Base-by-base conservation (phyloP, 371 early-diverging fungal species). In the Chytridium lagenaria region DNA sequence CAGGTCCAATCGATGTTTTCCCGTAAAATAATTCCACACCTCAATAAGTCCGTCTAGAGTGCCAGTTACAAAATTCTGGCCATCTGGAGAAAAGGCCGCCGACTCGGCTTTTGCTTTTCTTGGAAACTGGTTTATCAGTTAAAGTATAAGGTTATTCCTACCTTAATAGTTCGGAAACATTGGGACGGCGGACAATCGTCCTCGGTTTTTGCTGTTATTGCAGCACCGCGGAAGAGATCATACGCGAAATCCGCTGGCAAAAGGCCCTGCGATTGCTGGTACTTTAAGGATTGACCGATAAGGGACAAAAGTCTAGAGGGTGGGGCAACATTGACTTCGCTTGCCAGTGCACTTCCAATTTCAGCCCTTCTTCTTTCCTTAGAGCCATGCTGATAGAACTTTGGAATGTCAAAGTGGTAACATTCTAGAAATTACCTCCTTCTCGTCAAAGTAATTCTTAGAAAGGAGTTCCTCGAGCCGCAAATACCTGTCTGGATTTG, bases 41-140 rank as follows among this genome's bases (percentile, higher is more conserved):
- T 98, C 97, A 65, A 98, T 92, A 71, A 96, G 92, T 0, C 98
- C 98, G 85, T 97, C 97, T 37, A 87, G 82, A 49, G 92, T 91
- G 23, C 98, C 98, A 15, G 96, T 96, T 1, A 88, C 95, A 12
- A 98, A 78, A 44, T 85, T 90, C 44, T 90, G 90, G 1, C 95
- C 95, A 61, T 92, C 90, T 0, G 92, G 89, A 0, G 95, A 93
- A 76, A 97, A 95, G 15, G 84, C 81, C 1, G 86, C 86, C 50
- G 88, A 82, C 74, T 92, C 94, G 0, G 94, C 91, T 71, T 92
- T 90, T 40, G 93, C 91, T 70, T 92, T 92, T 77, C 92, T 93
- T 0, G 96, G 95, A 77, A 97, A 94, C 90, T 94, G 79, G 33
- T 28, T 50, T 22, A 69, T 31, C 33, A 72, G 59, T 10, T 16